Conservation (phyloP, 176 grass and related monocot genomes). For the Hyparrhenia diplandra region DNA sequence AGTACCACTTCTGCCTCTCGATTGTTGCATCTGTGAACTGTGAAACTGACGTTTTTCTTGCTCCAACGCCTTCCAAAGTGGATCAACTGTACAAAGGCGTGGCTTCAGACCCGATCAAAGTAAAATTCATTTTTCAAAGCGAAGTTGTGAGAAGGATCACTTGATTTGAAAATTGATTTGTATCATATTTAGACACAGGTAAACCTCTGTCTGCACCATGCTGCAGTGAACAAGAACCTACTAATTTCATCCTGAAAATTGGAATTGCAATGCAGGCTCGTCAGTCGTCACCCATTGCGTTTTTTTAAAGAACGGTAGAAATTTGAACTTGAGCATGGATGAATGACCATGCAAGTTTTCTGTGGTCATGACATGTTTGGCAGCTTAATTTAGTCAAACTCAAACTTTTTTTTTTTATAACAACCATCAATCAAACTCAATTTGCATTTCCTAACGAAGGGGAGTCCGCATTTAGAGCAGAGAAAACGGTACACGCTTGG, state of each 20-base stretch:
- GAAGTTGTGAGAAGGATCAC: neutral
- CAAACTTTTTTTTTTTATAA: no score
- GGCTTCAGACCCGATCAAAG: neutral
- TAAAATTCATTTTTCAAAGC: neutral
- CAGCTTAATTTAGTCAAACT: neutral
- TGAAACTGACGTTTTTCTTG: neutral
- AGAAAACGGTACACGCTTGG: neutral
- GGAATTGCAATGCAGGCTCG: neutral
- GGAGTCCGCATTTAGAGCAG: neutral
- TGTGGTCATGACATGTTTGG: neutral
- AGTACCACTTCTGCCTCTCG: neutral
- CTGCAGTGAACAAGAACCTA: no score
- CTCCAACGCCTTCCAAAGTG: neutral
- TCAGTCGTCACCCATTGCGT: neutral
- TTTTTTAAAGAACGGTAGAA: neutral
- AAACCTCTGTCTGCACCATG: no score
- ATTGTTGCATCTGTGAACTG: neutral
- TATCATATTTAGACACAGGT: neutral
- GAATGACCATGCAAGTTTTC: neutral
- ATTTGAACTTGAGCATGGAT: neutral
- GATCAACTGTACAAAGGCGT: neutral
- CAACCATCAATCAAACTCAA: neutral
- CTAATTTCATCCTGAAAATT: neutral
- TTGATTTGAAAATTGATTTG: neutral
- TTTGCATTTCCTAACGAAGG: neutral